Evolutionary conservation across 1,284 basidiomycete genomes (phyloP), one percentile per base, ranked within the genome.

Genomic region (Malassezia sympodialis): DNA sequence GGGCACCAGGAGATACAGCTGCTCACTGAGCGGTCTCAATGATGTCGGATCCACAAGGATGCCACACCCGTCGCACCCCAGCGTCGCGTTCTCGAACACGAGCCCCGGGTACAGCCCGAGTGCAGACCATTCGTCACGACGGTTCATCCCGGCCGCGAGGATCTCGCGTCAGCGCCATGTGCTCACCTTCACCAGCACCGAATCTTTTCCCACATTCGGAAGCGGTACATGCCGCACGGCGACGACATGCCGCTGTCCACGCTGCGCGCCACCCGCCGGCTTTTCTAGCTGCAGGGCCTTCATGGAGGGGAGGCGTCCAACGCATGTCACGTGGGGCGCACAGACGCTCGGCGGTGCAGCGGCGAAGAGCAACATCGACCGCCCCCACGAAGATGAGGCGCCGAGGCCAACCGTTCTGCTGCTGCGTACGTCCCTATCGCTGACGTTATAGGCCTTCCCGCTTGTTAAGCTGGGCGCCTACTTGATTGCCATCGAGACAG

Each of bases 111-210:
- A 88, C 61, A 79, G 76, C 14, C 83, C 84, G 57, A 80, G 79
- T 31, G 85, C 80, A 2, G 65, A 65, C 87, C 86, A 89, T 62
- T 88, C 86, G 69, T 88, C 87, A 66, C 84, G 78, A 60, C 83
- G 84, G 70, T 89, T 89, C 77, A 86, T 86, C n/a, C 80, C 82
- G 0, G 80, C 84, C 8, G 86, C 85, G 15, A 76, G 59, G 44
- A 72, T 62, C 37, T 57, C 23, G 44, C 32, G 32, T 28, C 34
- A 27, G 49, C 19, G 10, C n/a, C 2, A 32, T 8, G 8, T 11
- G 31, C 51, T 8, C 12, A 53, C 51, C 60, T 66, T 66, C 49
- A 69, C 59, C 12, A 69, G 55, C 14, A 69, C 64, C 49, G 63
- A 58, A 34, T 61, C 54, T 0, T 56, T 46, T 1, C 28, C 48